A percentile compares a stretch with the other conserved stretches of the same genome.
Evolutionary conservation across 1,139 yeast species (phyloP).

Genomic region (Geotrichum australiense): DNA sequence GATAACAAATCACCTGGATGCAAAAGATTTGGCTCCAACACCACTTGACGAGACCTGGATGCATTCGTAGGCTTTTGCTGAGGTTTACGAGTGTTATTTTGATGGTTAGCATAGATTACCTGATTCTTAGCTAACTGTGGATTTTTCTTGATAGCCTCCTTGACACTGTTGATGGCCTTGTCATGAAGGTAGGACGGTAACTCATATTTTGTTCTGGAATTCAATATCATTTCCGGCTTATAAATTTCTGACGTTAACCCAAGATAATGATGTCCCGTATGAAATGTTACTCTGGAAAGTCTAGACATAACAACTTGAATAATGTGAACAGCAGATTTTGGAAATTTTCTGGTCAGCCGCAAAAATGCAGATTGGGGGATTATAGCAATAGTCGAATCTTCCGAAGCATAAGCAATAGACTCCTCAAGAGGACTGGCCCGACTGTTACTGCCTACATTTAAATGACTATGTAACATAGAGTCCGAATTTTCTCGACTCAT

Average conservation of each 20-base stretch:
- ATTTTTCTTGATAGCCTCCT: slow-evolving; percentile 22
- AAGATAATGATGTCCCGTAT: slow-evolving; percentile 78
- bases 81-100: slow-evolving; percentile 4
- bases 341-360: slow-evolving; percentile 65
- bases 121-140: slow-evolving; percentile 10
- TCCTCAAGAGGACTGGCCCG: slow-evolving; percentile 3
- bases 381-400: slow-evolving; percentile 78
- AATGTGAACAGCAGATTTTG: slow-evolving; percentile 87
- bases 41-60: slow-evolving; percentile 54
- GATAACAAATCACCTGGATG: slow-evolving; percentile 85
- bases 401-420: slow-evolving; percentile 50
- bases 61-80: slow-evolving; percentile 3
- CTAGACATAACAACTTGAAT: slow-evolving; percentile 88
- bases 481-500: slow-evolving; percentile 5
- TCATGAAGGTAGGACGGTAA: slow-evolving; percentile 61
- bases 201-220: slow-evolving; percentile 42
- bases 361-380: slow-evolving; percentile 82
- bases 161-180: slow-evolving; percentile 46
- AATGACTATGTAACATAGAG: not conserved
- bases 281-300: slow-evolving; percentile 82
- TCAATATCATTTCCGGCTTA: slow-evolving; percentile 65
- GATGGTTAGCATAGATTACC: slow-evolving; percentile 10
- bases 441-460: slow-evolving; percentile 4
- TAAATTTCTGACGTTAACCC: slow-evolving; percentile 80
- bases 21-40: slow-evolving; percentile 51